Evolutionary conservation across 225 moss, liverwort and hornwort genomes (phyloP), one percentile per base, ranked within the genome.

Genomic region (Neckera pumila): DNA sequence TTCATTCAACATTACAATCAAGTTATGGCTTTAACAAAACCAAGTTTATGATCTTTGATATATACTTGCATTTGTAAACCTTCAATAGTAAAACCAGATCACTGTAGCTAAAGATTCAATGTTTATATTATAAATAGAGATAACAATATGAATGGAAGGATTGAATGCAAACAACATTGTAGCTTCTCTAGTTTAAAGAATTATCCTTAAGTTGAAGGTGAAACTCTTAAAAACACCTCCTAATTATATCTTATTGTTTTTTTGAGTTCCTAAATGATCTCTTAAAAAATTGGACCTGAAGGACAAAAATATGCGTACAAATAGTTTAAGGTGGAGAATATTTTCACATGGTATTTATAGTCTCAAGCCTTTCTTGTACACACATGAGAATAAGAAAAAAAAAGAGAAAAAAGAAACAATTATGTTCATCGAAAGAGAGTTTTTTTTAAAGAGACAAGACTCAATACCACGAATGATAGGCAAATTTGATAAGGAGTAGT

Each of bases 401-500:
- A 70, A 66, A 62, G 26, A 19, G 1, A 4, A 11, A 23, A 59
- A 45, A 31, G 1, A 5, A 73, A 40, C 9, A 38, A 77, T 59
- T n/a, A 14, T 43, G 1, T 61, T 43, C 3, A 61, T 30, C 0
- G 0, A 56, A 75, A 0, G 1, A n/a, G 28, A 62, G 1, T 59
- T 62, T 43, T 20, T 7, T 28, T 54, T 1, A 49, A 74, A 64
- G 12, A 85, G 6, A 27, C 12, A 51, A 71, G 13, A 17, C 7
- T 84, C 1, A 1, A 59, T 70, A 34, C 53, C 2, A 4, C 14
- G 1, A 7, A 85, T 45, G 45, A 45, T 6, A 76, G 21, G 22
- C 15, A 62, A 64, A 56, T 56, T 86, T n/a, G 56, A 56, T 5
- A 22, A 75, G 7, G 59, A 69, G 7, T 19, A 67, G 10, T 81